Evolutionary conservation across 2,329 filamentous ascomycete species (phyloP).

Genomic region (Hypomyces perniciosus): DNA sequence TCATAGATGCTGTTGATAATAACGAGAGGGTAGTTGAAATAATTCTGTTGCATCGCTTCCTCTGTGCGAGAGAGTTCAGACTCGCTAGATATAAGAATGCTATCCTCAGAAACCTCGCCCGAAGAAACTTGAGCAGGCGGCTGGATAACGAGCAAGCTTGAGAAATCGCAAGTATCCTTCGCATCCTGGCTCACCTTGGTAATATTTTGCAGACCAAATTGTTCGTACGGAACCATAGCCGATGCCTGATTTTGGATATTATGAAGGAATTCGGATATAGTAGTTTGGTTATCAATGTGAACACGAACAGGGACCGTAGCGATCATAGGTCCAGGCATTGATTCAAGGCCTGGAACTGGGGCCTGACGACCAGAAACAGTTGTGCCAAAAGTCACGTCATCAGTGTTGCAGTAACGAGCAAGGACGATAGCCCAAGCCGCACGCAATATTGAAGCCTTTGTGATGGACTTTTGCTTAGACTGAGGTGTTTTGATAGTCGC

Average conservation of each 20-base stretch:
- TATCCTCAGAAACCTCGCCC: neutral
- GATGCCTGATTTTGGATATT: slow-evolving; percentile 12
- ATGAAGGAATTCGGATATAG: slow-evolving; percentile 5
- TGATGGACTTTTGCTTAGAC: neutral
- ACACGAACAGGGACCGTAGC: slow-evolving; percentile 13
- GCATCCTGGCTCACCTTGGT: neutral
- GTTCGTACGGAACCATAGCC: neutral
- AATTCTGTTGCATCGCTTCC: neutral
- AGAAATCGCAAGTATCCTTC: neutral
- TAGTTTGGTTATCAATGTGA: slow-evolving; percentile 5
- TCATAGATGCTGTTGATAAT: neutral
- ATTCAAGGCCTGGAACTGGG: neutral
- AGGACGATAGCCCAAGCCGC: slow-evolving; percentile 1
- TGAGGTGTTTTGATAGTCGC: no score
- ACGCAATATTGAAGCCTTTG: neutral
- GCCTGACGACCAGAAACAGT: slow-evolving; percentile 15
- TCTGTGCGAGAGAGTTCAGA: neutral
- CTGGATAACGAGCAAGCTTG: neutral
- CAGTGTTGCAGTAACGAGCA: slow-evolving; percentile 3
- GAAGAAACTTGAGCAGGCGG: neutral
- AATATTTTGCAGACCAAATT: slow-evolving; percentile 3
- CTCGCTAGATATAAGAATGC: neutral
- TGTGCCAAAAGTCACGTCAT: slow-evolving; percentile 10
- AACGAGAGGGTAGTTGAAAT: neutral
- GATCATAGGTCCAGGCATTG: neutral